Evolutionary conservation across 495 filamentous ascomycete genomes (phyloP).

Genomic region (Tirmania nivea): DNA sequence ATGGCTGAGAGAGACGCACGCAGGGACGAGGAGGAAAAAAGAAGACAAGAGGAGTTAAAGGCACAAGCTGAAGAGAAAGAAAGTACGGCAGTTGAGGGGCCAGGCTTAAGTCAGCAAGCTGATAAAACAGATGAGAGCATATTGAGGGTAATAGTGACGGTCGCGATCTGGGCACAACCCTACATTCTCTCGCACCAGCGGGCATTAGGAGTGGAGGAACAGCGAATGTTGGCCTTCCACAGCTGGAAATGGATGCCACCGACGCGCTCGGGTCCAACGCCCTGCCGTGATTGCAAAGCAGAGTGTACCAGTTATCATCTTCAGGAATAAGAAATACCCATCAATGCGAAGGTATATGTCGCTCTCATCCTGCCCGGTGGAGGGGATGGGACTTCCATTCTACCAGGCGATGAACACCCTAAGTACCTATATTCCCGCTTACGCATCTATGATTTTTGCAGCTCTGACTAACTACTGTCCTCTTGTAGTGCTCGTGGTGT

Average conservation of each 20-base stretch:
- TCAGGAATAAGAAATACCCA: background rate
- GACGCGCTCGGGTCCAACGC: background rate
- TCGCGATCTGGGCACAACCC: too few relatives aligned
- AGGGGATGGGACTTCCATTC: background rate
- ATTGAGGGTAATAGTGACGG: too few relatives aligned
- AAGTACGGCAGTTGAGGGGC: background rate
- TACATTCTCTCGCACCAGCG: too few relatives aligned
- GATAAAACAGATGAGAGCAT: too few relatives aligned
- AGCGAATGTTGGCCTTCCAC: background rate
- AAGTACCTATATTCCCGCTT: background rate
- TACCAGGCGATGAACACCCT: slow-evolving; percentile 4
- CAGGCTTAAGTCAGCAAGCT: too few relatives aligned
- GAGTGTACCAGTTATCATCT: slow-evolving; percentile 9
- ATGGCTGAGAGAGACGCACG: background rate
- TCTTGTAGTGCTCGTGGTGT: background rate
- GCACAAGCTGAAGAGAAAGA: background rate
- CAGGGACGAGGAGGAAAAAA: background rate
- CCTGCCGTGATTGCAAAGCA: slow-evolving; percentile 1
- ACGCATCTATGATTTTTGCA: too few relatives aligned
- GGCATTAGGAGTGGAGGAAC: too few relatives aligned
- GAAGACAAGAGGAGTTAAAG: background rate
- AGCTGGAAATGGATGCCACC: background rate
- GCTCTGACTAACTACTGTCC: too few relatives aligned
- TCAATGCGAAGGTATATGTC: slow-evolving; percentile 3
- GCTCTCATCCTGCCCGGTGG: slow-evolving; percentile 1